Evolutionary conservation across 2,329 filamentous ascomycete species (phyloP).

Genomic region (Reticulascus tulasneorum): DNA sequence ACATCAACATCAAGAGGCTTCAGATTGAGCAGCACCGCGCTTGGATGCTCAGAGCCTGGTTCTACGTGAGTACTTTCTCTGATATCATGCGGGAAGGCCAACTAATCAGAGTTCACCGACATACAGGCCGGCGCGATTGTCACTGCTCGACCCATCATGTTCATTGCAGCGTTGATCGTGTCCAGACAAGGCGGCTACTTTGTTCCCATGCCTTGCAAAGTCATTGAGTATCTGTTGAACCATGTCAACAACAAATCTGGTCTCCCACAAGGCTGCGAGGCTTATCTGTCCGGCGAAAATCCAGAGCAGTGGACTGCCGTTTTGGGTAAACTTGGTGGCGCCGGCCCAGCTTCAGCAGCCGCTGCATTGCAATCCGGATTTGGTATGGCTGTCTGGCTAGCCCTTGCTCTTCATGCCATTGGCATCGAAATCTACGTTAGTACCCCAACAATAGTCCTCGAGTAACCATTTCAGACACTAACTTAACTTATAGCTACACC

Average conservation of each 20-base stretch:
- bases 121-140: conserved; percentile 45
- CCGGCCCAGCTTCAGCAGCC: conserved; percentile 26
- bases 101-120: background rate
- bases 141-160: conserved; percentile 45
- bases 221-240: conserved; percentile 39
- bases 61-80: conserved; percentile 30
- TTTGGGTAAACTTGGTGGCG: conserved; percentile 27
- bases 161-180: conserved; percentile 36
- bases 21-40: conserved; percentile 59
- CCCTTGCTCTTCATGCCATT: conserved; percentile 45
- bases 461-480: background rate
- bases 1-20: conserved; percentile 51
- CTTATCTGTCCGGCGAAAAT: conserved; percentile 25
- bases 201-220: conserved; percentile 36
- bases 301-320: conserved; percentile 13
- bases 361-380: conserved; percentile 44
- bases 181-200: conserved; percentile 23
- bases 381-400: conserved; percentile 50
- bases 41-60: conserved; percentile 58
- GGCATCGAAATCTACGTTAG: conserved; percentile 45
- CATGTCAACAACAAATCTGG: conserved; percentile 22
- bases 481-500: conserved; percentile 37
- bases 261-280: conserved; percentile 41
- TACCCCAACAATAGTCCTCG: conserved; percentile 1
- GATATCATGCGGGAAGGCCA: background rate